Conservation (phyloP, 306 rosid genomes). For the Gynostemma pentaphyllum region DNA sequence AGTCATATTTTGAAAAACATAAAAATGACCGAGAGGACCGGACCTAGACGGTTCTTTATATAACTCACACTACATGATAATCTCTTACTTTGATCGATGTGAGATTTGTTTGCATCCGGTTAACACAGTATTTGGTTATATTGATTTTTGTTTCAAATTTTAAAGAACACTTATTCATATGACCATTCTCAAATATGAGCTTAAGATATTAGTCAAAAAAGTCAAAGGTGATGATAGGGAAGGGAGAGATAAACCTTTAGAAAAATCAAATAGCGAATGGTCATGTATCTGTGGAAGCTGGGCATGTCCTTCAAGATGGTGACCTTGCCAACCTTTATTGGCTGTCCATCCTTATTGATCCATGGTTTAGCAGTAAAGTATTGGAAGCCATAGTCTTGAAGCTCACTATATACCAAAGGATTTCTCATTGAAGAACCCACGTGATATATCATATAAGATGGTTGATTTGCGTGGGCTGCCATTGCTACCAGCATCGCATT, state of each 20-base stretch:
- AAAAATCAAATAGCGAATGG: constrained; percentile 47
- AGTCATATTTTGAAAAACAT: no score
- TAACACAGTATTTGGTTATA: no score
- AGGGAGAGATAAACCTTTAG: constrained; percentile 32
- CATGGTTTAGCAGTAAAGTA: constrained; percentile 62
- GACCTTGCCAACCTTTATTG: constrained; percentile 40
- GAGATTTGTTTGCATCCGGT: no score
- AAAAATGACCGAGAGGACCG: no score
- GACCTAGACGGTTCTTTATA: no score
- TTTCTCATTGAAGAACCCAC: constrained; percentile 58
- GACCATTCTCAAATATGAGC: not conserved
- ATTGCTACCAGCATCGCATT: constrained; percentile 54
- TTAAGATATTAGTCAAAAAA: no score
- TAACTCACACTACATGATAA: no score
- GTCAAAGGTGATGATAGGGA: no score
- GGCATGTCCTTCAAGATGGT: constrained; percentile 37
- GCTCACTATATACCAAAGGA: constrained; percentile 16
- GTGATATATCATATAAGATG: constrained; percentile 34
- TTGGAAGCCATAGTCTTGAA: constrained; percentile 33
- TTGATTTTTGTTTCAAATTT: no score
- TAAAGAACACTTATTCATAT: no score
- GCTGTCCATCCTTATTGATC: constrained; percentile 57
- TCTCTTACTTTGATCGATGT: no score
- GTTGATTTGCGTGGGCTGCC: constrained; percentile 43
- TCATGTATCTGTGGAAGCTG: constrained; percentile 62